These are phyloP conservation scores for Nicotiana paniculata DNA, from an alignment of 257 asterid genomes.

Conservation along the genomic window DNA sequence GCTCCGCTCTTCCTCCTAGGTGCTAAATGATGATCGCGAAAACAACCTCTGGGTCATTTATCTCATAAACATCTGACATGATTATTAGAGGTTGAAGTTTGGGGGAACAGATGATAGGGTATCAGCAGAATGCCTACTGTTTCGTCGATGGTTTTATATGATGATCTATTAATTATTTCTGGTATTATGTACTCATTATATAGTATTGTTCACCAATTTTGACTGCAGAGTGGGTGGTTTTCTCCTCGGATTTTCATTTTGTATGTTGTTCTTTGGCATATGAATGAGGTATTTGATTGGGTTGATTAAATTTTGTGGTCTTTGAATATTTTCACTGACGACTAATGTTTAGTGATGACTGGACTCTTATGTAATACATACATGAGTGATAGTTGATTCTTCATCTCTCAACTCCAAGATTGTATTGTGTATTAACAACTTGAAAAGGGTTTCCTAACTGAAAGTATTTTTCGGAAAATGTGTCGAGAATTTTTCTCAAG, in stretches of 20 bases:
- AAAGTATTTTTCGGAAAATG: no score
- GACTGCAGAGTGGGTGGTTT: background rate
- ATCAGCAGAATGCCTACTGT: background rate
- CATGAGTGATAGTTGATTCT: background rate
- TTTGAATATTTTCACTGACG: background rate
- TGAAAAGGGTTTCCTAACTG: no score
- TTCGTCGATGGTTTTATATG: background rate
- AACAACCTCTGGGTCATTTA: background rate
- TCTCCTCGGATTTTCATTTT: background rate
- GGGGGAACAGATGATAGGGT: background rate
- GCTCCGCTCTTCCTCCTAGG: slow-evolving; percentile 8
- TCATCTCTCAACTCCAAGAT: background rate
- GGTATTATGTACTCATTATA: background rate
- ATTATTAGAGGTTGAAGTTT: background rate
- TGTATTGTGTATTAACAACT: background rate
- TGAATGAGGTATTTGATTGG: background rate
- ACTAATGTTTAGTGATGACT: background rate
- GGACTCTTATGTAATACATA: background rate
- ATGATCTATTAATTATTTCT: background rate
- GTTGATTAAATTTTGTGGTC: background rate
- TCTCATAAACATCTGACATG: background rate
- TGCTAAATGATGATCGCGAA: background rate
- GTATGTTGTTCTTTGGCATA: background rate
- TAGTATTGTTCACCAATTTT: background rate
- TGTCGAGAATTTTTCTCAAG: no score